A percentile compares a stretch with the other conserved stretches of the same genome.
Conservation (phyloP, 2,329 filamentous ascomycete species). For the Xylaria sp. region DNA sequence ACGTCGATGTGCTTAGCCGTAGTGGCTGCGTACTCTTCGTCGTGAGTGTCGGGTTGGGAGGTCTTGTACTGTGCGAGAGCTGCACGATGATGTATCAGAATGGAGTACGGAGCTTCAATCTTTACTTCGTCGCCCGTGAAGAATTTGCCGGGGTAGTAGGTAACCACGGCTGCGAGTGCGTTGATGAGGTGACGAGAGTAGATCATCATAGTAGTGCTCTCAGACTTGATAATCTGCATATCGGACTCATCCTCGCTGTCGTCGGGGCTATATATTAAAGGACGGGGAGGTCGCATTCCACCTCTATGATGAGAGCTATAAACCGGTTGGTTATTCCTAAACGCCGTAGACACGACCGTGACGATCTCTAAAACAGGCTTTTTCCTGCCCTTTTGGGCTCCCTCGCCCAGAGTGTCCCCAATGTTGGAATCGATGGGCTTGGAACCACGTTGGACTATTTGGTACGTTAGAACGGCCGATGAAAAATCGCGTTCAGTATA, state of each 20-base stretch:
- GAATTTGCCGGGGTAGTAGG: slow-evolving; percentile 58
- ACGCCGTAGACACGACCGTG: slow-evolving; percentile 51
- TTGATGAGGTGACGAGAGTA: slow-evolving; percentile 58
- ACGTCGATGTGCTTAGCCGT: slow-evolving; percentile 58
- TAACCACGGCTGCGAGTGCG: slow-evolving; percentile 59
- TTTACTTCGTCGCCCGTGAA: slow-evolving; percentile 52
- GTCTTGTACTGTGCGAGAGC: slow-evolving; percentile 56
- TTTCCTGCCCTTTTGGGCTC: slow-evolving; percentile 27
- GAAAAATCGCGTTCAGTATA: neutral
- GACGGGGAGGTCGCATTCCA: neutral
- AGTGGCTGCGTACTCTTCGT: slow-evolving; percentile 53
- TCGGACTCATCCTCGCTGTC: slow-evolving; percentile 38
- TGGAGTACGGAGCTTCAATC: slow-evolving; percentile 58
- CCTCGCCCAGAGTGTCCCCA: slow-evolving; percentile 44
- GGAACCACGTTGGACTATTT: slow-evolving; percentile 52
- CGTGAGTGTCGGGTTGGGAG: slow-evolving; percentile 55
- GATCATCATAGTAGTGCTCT: slow-evolving; percentile 55
- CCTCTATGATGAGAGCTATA: slow-evolving; percentile 35
- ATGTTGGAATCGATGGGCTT: slow-evolving; percentile 53
- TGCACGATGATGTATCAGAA: slow-evolving; percentile 59
- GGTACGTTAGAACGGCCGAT: slow-evolving; percentile 19
- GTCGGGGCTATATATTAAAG: neutral
- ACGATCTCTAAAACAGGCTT: slow-evolving; percentile 57
- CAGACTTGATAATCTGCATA: slow-evolving; percentile 45
- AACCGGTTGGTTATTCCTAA: slow-evolving; percentile 31